These are phyloP conservation scores for Sporothrix pallida DNA, from an alignment of 2,329 filamentous ascomycete genomes.

Conservation along the genomic window DNA sequence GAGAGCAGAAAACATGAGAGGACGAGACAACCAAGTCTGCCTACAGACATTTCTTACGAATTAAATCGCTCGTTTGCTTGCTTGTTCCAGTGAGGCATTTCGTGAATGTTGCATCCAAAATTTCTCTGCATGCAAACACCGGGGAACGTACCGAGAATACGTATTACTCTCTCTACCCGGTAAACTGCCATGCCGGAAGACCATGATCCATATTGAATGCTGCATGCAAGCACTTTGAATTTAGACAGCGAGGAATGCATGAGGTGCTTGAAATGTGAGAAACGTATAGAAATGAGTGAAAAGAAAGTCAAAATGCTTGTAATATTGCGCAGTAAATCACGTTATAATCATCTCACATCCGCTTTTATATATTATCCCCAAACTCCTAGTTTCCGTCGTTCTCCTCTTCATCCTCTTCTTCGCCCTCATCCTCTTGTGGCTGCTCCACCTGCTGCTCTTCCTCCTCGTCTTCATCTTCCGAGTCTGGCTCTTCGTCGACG, in stretches of 20 bases:
- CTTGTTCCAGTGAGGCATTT: constrained; percentile 4
- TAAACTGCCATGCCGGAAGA: background rate
- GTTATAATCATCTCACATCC: background rate
- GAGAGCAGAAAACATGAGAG: too few species aligned
- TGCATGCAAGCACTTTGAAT: background rate
- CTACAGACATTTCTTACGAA: background rate
- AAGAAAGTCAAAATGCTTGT: constrained; percentile 3
- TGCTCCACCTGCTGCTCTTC: too few species aligned
- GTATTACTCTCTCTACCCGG: too few species aligned
- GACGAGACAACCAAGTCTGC: too few species aligned
- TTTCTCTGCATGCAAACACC: background rate
- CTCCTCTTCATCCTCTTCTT: background rate
- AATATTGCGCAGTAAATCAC: background rate
- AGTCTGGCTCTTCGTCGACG: constrained; percentile 9
- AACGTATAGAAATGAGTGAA: too few species aligned
- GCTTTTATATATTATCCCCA: background rate
- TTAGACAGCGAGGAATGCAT: background rate
- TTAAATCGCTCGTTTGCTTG: constrained; percentile 17
- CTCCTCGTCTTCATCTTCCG: background rate
- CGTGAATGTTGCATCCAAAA: background rate
- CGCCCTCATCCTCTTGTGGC: background rate
- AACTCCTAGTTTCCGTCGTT: background rate
- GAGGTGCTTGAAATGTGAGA: too few species aligned
- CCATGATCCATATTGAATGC: background rate
- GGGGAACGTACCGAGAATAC: too few species aligned